A percentile compares a stretch with the other conserved stretches of the same genome.
Evolutionary conservation across 768 basidiomycete genomes (phyloP).

Genomic region (Lactifluus subvellereus): DNA sequence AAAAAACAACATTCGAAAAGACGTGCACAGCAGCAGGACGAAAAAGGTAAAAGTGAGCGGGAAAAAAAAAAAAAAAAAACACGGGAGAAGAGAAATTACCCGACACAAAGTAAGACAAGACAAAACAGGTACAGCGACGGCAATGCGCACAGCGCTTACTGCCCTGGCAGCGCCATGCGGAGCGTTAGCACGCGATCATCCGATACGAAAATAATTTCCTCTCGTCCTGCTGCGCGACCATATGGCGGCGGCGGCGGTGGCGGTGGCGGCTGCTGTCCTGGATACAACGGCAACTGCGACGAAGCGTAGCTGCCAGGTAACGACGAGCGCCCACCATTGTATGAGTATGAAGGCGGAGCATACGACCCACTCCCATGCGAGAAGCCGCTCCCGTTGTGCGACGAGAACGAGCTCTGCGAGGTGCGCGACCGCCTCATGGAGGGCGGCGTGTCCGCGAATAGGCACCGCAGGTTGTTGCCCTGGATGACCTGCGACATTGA

Average conservation of each 20-base stretch:
- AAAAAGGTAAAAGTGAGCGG: background rate
- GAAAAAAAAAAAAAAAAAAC: background rate
- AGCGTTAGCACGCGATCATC: slow-evolving; percentile 80
- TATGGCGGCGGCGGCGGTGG: slow-evolving; percentile 33
- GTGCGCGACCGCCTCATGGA: slow-evolving; percentile 60
- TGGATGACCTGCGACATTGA: slow-evolving; percentile 91
- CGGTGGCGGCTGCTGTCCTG: slow-evolving; percentile 30
- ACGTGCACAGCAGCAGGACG: background rate
- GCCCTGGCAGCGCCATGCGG: slow-evolving; percentile 39
- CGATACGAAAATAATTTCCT: slow-evolving; percentile 86
- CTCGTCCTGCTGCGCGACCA: slow-evolving; percentile 49
- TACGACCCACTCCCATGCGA: slow-evolving; percentile 3
- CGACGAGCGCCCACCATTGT: slow-evolving; percentile 18
- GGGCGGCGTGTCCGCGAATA: slow-evolving; percentile 92
- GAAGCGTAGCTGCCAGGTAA: slow-evolving; percentile 12
- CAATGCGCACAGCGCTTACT: slow-evolving; percentile 18
- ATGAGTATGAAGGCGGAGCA: background rate
- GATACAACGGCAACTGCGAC: slow-evolving; percentile 37
- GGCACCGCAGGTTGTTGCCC: slow-evolving; percentile 79
- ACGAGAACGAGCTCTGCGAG: slow-evolving; percentile 19
- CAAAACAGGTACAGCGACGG: background rate
- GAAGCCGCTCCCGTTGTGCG: slow-evolving; percentile 8
- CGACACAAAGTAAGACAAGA: background rate
- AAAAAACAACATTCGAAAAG: slow-evolving; percentile 21
- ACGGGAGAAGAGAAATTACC: background rate